Percentiles rank a stretch among this genome's conserved stretches.
These are phyloP conservation scores for Microstegium vimineum DNA, from an alignment of 176 grass and related monocot species.

Conservation along the genomic window DNA sequence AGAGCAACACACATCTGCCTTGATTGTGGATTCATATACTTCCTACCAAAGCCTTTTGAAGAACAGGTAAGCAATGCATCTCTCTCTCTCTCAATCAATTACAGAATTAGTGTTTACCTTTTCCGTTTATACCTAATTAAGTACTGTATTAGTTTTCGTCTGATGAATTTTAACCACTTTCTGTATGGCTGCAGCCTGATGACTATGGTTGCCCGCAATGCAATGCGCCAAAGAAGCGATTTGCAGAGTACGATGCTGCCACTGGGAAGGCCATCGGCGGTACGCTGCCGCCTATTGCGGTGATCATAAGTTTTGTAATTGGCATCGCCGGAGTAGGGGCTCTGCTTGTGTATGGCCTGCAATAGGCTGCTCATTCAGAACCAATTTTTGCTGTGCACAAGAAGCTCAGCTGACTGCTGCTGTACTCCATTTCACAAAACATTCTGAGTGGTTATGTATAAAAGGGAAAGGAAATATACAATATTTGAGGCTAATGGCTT, in stretches of 20 bases:
- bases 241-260: slow-evolving; percentile 52
- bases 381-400: slow-evolving; percentile 19
- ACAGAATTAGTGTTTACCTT: slow-evolving; percentile 7
- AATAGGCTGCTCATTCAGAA: slow-evolving; percentile 34
- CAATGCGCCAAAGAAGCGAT: slow-evolving; percentile 97
- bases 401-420: slow-evolving; percentile 27
- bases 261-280: slow-evolving; percentile 69
- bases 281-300: slow-evolving; percentile 54
- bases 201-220: slow-evolving; percentile 85
- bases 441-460: slow-evolving; percentile 10
- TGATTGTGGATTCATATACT: slow-evolving; percentile 97
- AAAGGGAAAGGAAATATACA: slow-evolving; percentile 8
- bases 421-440: slow-evolving; percentile 13
- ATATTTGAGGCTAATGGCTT: background rate
- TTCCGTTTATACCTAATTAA: background rate
- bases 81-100: slow-evolving; percentile 5
- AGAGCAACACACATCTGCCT: slow-evolving; percentile 94
- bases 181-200: slow-evolving; percentile 57
- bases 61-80: slow-evolving; percentile 55
- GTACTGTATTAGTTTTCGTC: slow-evolving; percentile 1
- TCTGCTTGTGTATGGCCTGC: slow-evolving; percentile 88
- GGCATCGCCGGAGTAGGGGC: slow-evolving; percentile 81
- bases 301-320: slow-evolving; percentile 64
- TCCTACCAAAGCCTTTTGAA: slow-evolving; percentile 85
- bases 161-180: slow-evolving; percentile 19